These are phyloP conservation scores for Ceratocystis ficicola DNA, from an alignment of 2,329 filamentous ascomycete species.

Conservation along the genomic window DNA sequence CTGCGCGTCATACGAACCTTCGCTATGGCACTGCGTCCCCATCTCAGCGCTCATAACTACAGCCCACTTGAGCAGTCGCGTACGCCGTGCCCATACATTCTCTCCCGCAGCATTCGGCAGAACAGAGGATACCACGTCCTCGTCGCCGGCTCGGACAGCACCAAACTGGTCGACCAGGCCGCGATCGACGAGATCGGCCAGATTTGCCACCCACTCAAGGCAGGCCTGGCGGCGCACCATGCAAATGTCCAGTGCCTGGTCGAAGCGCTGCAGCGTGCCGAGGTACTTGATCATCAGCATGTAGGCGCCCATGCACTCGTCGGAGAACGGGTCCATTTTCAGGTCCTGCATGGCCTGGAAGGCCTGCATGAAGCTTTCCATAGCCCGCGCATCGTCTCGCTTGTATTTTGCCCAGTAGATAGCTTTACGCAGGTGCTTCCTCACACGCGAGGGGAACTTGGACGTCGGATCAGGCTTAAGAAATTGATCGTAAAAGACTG, in stretches of 20 bases:
- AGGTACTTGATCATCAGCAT: slow-evolving; percentile 70
- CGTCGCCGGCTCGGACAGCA: slow-evolving; percentile 28
- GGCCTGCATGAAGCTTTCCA: slow-evolving; percentile 17
- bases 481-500: slow-evolving; percentile 16
- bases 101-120: slow-evolving; percentile 29
- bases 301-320: slow-evolving; percentile 82
- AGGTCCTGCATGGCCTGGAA: slow-evolving; percentile 19
- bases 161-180: slow-evolving; percentile 36
- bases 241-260: slow-evolving; percentile 61
- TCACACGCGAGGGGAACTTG: slow-evolving; percentile 18
- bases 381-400: slow-evolving; percentile 21
- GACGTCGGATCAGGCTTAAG: slow-evolving; percentile 16
- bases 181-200: slow-evolving; percentile 40
- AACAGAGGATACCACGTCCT: slow-evolving; percentile 22
- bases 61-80: slow-evolving; percentile 58
- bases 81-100: slow-evolving; percentile 46
- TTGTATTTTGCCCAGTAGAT: slow-evolving; percentile 23
- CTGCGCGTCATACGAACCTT: slow-evolving; percentile 61
- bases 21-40: slow-evolving; percentile 66
- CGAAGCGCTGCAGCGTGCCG: slow-evolving; percentile 60
- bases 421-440: slow-evolving; percentile 21
- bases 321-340: slow-evolving; percentile 70
- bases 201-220: slow-evolving; percentile 44
- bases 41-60: slow-evolving; percentile 72
- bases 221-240: slow-evolving; percentile 65